phyloP scores from a whole-genome alignment of 2,329 filamentous ascomycete species.

The Pseudogymnoascus sp. region DNA sequence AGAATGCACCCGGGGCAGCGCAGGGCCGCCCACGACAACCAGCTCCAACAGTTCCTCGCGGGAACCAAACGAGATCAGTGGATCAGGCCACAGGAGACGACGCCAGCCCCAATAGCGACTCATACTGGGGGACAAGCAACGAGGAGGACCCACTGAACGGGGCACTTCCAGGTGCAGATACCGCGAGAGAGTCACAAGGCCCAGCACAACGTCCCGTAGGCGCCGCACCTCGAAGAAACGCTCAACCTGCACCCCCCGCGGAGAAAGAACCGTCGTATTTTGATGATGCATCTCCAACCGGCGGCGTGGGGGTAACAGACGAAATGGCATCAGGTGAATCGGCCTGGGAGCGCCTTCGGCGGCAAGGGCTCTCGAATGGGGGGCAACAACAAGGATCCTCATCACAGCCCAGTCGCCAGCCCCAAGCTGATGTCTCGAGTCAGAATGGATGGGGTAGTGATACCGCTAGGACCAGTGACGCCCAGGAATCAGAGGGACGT shows the following conservation, averaged over 20 bases:
- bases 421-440: not conserved
- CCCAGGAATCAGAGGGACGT: not conserved
- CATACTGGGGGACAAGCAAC: constrained; percentile 12
- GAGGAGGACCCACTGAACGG: constrained; percentile 11
- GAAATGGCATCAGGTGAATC: constrained; percentile 19
- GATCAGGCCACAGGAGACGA: constrained; percentile 15
- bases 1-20: not conserved
- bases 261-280: constrained; percentile 13
- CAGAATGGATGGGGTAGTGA: not conserved
- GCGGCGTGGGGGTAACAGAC: constrained; percentile 17
- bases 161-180: not conserved
- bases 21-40: constrained; percentile 13
- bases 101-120: constrained; percentile 25
- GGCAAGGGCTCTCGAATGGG: not conserved
- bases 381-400: not conserved
- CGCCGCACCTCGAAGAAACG: not conserved
- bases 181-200: not conserved
- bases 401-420: not conserved
- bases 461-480: not conserved
- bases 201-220: not conserved
- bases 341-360: constrained; percentile 29
- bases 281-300: constrained; percentile 26
- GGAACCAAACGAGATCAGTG: not conserved
- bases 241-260: not conserved
- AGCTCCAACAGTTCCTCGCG: not conserved